Evolutionary conservation across 805 yeast genomes (phyloP).

Genomic region (Scheffersomyces coipomensis): DNA sequence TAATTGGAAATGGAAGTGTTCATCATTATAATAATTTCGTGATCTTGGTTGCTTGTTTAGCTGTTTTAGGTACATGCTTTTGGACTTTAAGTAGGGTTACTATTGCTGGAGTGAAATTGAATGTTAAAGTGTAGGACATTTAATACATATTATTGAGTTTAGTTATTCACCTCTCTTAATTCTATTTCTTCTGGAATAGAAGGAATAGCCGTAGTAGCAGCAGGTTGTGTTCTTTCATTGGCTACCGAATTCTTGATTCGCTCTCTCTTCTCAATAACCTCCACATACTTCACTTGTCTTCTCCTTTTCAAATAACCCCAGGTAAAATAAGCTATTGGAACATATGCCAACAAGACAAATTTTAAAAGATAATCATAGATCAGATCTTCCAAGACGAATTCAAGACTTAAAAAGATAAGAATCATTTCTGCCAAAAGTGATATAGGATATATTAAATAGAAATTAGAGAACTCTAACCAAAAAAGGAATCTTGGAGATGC

Average conservation of each 20-base stretch:
- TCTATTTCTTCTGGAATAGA: constrained; percentile 1
- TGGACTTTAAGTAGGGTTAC: constrained; percentile 20
- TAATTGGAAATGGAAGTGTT: constrained; percentile 24
- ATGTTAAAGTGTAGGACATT: constrained; percentile 16
- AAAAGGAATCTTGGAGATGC: constrained; percentile 33
- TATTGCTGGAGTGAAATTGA: constrained; percentile 18
- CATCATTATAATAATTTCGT: constrained; percentile 29
- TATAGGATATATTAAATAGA: constrained; percentile 33
- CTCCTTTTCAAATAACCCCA: constrained; percentile 29
- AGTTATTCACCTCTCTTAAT: background rate
- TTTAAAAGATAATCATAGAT: constrained; percentile 25
- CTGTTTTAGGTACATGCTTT: constrained; percentile 25
- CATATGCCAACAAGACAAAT: constrained; percentile 25
- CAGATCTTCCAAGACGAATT: constrained; percentile 23
- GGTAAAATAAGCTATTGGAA: constrained; percentile 34
- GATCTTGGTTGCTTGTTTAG: constrained; percentile 27
- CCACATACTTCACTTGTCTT: constrained; percentile 16
- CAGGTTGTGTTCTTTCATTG: background rate
- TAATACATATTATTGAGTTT: background rate
- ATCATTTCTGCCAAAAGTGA: constrained; percentile 33
- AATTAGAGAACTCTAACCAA: constrained; percentile 35
- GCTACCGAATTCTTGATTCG: constrained; percentile 4
- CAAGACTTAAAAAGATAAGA: constrained; percentile 33
- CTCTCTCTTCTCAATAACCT: constrained; percentile 18
- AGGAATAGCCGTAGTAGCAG: constrained; percentile 1